Evolutionary conservation across 108 stramenopile species (phyloP), one percentile per base, ranked within the genome.

Genomic region (Discostella pseudostelligera): DNA sequence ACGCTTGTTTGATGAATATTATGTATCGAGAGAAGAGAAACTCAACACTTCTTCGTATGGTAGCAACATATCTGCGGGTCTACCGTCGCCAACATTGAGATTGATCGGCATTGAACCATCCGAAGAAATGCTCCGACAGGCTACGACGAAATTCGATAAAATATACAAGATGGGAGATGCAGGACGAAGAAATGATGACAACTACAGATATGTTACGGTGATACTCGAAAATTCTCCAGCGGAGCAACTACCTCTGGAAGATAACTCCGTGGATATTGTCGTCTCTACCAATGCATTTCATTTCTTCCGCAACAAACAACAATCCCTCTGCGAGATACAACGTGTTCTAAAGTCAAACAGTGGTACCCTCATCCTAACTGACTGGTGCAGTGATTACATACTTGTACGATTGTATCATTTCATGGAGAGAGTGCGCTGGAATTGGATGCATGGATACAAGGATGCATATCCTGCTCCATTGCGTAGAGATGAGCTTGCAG

Each of bases 271-370:
- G 19, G 58, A 69, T 28, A 47, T 69, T 17, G 58, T 69, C 43
- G 37, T 40, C 3, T 40, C 40, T 11, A 68, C 67, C n/a, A 68
- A 58, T 26, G 67, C 67, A 20, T 68, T 68, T 59, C 67, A 68
- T 45, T 68, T 68, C 19, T 68, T 68, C 22, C 40, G 67, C 3
- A 24, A 68, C 43, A 40, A 58, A 5, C 20, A 17, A 25, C 16
- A 12, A 24, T 56, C 67, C 16, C 26, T 68, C 35, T 28, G 25
- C 7, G 42, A 68, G 58, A 68, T 68, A 39, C 14, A 45, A 1
- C 67, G 67, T 16, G 37, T 68, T 6, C 44, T 68, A 12, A 43
- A 32, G 35, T 22, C 47, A 22, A 32, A 53, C 20, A 5, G 29
- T 53, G 67, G 56, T 9, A 44, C 21, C 11, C 22, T 68, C 11